Evolutionary conservation across 106 monocot species (phyloP), one percentile per base, ranked within the genome.

Genomic region (Dendrobium chrysotoxum): DNA sequence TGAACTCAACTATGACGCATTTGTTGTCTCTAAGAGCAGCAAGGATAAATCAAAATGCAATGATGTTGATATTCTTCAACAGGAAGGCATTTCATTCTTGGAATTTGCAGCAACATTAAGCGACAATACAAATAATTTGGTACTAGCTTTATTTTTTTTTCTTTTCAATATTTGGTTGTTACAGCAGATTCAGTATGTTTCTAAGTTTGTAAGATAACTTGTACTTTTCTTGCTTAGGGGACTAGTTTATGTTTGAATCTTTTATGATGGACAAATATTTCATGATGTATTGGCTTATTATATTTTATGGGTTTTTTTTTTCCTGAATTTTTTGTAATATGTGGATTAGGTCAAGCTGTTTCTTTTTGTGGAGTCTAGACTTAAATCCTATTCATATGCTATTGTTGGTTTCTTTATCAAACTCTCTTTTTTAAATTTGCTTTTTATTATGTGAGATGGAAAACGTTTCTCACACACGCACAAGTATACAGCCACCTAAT

Each of bases 51-150:
- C 53, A 72, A 79, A 79, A n/a, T 76, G 47, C 53, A 68, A 53
- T 82, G 87, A 87, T 54, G 86, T 88, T 75, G 85, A 90, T 67
- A 83, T 85, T 81, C 83, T 95, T 88, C 95, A 93, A 88, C 79
- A 90, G 72, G 95, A 99, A 87, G 89, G 87, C 15, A 88, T 99
- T 79, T 92, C 99, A 54, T 99, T 99, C 79, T 81, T 99, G 85
- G 99, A 99, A 76, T 99, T 95, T 84, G 88, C 90, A 67, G 99
- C 99, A 41, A 87, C 93, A 79, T 83, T 91, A 39, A 79, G 50
- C 80, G 82, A 79, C 77, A 99, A 88, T 81, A 83, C 84, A 76
- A 89, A 91, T 83, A 99, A 99, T 79, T 18, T 91, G 88, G 99
- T 99, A 93, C 58, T 30, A 40, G 41, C 18, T 35, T 35, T 35